These are phyloP conservation scores for Taiwanofungus camphoratus DNA, from an alignment of 1,284 basidiomycete species.

Conservation along the genomic window DNA sequence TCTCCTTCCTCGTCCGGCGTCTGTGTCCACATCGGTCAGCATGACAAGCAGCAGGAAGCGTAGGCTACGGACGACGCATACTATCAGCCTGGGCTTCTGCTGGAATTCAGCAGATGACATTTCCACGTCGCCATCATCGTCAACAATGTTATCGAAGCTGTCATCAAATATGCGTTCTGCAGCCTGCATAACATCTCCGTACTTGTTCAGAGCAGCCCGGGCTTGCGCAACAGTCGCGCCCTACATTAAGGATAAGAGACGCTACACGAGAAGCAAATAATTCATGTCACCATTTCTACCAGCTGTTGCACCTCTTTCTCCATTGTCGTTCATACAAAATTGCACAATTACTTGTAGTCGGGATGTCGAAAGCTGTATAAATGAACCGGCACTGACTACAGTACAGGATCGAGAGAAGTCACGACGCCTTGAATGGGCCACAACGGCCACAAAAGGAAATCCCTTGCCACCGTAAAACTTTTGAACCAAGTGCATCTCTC, in stretches of 20 bases:
- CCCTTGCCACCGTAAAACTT: too few relatives aligned
- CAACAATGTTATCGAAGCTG: conserved; percentile 66
- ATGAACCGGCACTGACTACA: too few relatives aligned
- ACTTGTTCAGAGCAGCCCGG: conserved; percentile 66
- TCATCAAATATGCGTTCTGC: conserved; percentile 81
- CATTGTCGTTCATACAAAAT: conserved; percentile 20
- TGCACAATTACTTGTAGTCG: too few relatives aligned
- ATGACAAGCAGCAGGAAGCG: conserved; percentile 2
- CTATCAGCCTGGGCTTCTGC: conserved; percentile 24
- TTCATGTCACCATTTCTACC: conserved; percentile 32
- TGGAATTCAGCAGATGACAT: conserved; percentile 17
- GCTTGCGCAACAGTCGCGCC: conserved; percentile 77
- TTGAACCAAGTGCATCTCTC: too few relatives aligned
- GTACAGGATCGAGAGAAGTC: too few relatives aligned
- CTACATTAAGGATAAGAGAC: conserved; percentile 33
- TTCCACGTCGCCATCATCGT: conserved; percentile 38
- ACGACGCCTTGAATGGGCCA: too few relatives aligned
- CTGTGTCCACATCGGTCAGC: conserved; percentile 31
- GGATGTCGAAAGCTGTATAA: too few relatives aligned
- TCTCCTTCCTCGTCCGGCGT: conserved; percentile 50
- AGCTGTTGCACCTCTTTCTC: conserved; percentile 32
- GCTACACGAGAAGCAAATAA: background rate
- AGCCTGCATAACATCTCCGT: conserved; percentile 86
- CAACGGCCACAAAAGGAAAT: too few relatives aligned
- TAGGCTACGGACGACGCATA: conserved; percentile 16